phyloP scores from a whole-genome alignment of 169 alveolate genomes.

The Cryptosporidium viatorum region DNA sequence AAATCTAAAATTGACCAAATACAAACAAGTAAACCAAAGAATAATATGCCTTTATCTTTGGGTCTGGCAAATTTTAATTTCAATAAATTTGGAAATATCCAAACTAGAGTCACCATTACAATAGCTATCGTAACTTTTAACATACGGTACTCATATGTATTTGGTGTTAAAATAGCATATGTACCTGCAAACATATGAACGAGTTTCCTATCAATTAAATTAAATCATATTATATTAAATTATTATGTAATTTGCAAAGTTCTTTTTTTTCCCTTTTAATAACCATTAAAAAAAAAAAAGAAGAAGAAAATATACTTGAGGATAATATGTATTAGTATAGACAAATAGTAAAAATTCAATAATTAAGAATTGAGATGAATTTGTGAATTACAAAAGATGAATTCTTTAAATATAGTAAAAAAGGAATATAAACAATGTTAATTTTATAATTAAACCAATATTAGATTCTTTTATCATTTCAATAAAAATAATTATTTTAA shows the following conservation, averaged over 20 bases:
- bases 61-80: slow-evolving; percentile 67
- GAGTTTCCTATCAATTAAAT: slow-evolving; percentile 18
- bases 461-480: neutral
- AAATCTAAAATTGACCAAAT: slow-evolving; percentile 66
- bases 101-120: slow-evolving; percentile 2
- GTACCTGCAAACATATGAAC: slow-evolving; percentile 65
- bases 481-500: no score
- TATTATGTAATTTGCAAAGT: neutral
- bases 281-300: neutral
- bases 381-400: neutral
- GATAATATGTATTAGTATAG: neutral
- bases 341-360: neutral
- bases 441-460: neutral
- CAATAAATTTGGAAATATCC: slow-evolving; percentile 27
- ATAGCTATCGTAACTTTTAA: slow-evolving; percentile 8
- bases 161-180: slow-evolving; percentile 40
- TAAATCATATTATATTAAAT: neutral
- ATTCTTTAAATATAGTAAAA: no score
- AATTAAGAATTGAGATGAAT: neutral
- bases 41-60: slow-evolving; percentile 67
- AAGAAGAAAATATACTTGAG: neutral
- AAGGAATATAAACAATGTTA: neutral
- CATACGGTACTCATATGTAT: slow-evolving; percentile 14
- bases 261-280: neutral
- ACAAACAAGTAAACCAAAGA: slow-evolving; percentile 63